These are phyloP conservation scores for Fragilaria radians DNA, from an alignment of 108 stramenopile genomes.

Conservation along the genomic window DNA sequence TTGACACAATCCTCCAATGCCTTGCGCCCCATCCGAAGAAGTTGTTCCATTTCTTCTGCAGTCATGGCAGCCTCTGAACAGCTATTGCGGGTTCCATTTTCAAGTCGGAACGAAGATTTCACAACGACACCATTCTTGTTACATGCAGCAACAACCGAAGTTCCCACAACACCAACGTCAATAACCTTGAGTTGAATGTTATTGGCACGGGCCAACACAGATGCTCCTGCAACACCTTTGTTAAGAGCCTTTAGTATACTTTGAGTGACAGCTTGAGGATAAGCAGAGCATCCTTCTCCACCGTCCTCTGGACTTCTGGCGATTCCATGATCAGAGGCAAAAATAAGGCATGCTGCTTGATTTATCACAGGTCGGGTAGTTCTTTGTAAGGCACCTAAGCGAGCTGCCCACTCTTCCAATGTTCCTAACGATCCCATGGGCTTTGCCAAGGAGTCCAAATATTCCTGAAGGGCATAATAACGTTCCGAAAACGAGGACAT, in stretches of 20 bases:
- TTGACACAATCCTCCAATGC: slow-evolving; percentile 19
- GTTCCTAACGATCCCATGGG: slow-evolving; percentile 71
- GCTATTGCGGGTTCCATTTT: slow-evolving; percentile 50
- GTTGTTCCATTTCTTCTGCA: slow-evolving; percentile 33
- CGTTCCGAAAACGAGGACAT: slow-evolving; percentile 13
- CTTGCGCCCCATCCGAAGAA: slow-evolving; percentile 32
- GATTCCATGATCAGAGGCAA: slow-evolving; percentile 78
- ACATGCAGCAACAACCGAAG: background rate
- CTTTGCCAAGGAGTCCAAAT: slow-evolving; percentile 69
- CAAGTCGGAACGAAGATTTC: slow-evolving; percentile 22
- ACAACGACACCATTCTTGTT: slow-evolving; percentile 24
- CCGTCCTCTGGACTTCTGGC: slow-evolving; percentile 41
- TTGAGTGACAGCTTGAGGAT: slow-evolving; percentile 59
- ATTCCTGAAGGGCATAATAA: slow-evolving; percentile 39
- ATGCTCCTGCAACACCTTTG: slow-evolving; percentile 50
- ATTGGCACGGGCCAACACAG: slow-evolving; percentile 44
- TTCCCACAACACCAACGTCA: slow-evolving; percentile 61
- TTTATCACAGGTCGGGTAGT: slow-evolving; percentile 23
- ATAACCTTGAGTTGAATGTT: slow-evolving; percentile 44
- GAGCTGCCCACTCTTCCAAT: slow-evolving; percentile 66
- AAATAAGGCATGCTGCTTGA: slow-evolving; percentile 46
- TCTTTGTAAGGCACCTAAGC: slow-evolving; percentile 45
- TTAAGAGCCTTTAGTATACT: slow-evolving; percentile 50
- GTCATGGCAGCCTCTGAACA: slow-evolving; percentile 61
- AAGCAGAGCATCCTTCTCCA: slow-evolving; percentile 59